Base-by-base conservation (phyloP, 768 basidiomycete species). In the Termitomyces sp. region DNA sequence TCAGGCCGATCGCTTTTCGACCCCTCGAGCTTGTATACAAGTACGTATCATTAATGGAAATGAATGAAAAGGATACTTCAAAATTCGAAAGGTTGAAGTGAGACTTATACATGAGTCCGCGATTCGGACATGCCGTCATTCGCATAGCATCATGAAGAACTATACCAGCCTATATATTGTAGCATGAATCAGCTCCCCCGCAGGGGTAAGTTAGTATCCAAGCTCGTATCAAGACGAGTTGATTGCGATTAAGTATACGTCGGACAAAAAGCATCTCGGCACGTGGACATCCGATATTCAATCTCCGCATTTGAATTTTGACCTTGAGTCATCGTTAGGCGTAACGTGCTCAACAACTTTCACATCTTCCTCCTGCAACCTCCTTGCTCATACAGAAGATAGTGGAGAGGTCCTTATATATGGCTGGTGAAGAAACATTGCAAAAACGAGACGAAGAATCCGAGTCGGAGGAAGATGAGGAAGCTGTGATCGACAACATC, bases 351-450 rank as follows among this genome's bases (percentile, higher is more conserved):
- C 34, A 24, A 48, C 54, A 35, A 34, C 46, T 12, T 22, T 26
- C 28, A 32, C 34, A 35, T 10, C 37, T 42, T 32, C 10, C n/a
- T 34, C 9, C 34, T 30, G 28, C 24, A 47, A 32, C 37, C 10
- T 21, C 42, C 38, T 19, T 51, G 28, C 24, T 52, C 37, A 45
- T 3, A 38, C 24, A 40, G 10, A 9, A 5, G 2, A 38, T 19
- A 50, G 26, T 48, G 3, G 19, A 43, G 43, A 22, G 8, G 43
- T 19, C 19, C 11, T 2, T 2, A 26, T 52, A 44, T 28, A 90
- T 90, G 88, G 72, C 86, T 26, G 80, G 76, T 58, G 85, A 89
- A 73, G 86, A 88, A 69, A 82, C 79, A 66, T 72, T 74, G 14
- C 78, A 81, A 66, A 87, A 87, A 70, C 74, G 66, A 56, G 77